Conservation (phyloP, 768 basidiomycete species). For the Cystobasidium tubakii region DNA sequence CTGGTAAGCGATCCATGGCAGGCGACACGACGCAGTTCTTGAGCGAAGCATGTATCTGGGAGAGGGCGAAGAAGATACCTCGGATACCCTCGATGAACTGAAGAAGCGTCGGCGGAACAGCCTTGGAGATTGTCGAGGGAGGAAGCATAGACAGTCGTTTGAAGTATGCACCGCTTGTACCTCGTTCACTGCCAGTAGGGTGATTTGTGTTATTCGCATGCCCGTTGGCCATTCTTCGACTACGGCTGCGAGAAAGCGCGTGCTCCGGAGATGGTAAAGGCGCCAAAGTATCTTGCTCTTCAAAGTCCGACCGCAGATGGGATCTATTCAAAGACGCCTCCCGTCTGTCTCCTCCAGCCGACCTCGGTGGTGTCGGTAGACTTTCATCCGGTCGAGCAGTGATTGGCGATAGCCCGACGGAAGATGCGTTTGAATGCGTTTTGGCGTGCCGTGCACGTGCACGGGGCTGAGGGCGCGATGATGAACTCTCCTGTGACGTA, state of each 20-base stretch:
- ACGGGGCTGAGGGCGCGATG: not conserved
- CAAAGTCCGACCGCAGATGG: not conserved
- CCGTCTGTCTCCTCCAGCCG: not conserved
- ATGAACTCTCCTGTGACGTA: not conserved
- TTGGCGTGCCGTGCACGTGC: not conserved
- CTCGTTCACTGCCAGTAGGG: constrained; percentile 42
- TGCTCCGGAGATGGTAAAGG: not conserved
- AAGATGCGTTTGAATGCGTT: not conserved
- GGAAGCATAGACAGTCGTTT: constrained; percentile 77
- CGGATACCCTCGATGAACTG: constrained; percentile 79
- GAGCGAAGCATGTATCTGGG: constrained; percentile 81
- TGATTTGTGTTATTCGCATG: constrained; percentile 48
- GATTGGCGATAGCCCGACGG: not conserved
- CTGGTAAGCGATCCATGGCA: constrained; percentile 72
- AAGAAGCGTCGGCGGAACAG: constrained; percentile 65
- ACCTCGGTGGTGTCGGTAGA: constrained; percentile 1
- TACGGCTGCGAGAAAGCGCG: constrained; percentile 1
- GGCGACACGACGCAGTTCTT: constrained; percentile 79
- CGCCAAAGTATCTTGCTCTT: not conserved
- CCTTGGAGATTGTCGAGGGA: constrained; percentile 57
- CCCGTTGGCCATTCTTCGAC: constrained; percentile 35
- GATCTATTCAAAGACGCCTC: not conserved
- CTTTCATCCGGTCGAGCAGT: not conserved
- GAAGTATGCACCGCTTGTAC: constrained; percentile 85
- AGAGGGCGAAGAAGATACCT: constrained; percentile 82